Conservation (phyloP, 2,329 filamentous ascomycete genomes). For the Rhynchosporium graminicola region DNA sequence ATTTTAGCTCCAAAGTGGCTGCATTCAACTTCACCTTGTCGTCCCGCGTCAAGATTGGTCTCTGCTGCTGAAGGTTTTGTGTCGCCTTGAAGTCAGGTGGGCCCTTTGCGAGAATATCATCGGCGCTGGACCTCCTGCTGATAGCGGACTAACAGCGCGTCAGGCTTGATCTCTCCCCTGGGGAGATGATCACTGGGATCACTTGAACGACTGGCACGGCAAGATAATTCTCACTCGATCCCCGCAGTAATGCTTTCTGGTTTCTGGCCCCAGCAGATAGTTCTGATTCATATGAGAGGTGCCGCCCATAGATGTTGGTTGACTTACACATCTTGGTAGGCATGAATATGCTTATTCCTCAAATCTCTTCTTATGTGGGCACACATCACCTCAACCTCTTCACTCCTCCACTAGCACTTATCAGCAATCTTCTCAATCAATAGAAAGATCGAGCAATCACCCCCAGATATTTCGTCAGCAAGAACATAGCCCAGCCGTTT, state of each 20-base stretch:
- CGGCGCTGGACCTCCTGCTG: too few relatives aligned
- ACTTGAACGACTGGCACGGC: too few relatives aligned
- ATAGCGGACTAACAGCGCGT: too few relatives aligned
- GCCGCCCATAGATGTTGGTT: too few relatives aligned
- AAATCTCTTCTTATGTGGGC: slow-evolving; percentile 22
- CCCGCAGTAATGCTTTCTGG: background rate
- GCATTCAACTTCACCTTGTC: too few relatives aligned
- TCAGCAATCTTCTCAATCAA: background rate
- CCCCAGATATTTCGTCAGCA: slow-evolving; percentile 25
- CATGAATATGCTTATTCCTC: slow-evolving; percentile 21
- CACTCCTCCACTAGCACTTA: slow-evolving; percentile 22
- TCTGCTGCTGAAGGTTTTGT: too few relatives aligned
- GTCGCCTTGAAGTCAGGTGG: too few relatives aligned
- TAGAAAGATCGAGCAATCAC: slow-evolving; percentile 12
- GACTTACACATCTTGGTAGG: slow-evolving; percentile 24
- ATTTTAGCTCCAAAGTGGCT: too few relatives aligned
- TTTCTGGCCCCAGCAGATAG: slow-evolving; percentile 12
- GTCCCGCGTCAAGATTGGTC: too few relatives aligned
- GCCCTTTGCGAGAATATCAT: too few relatives aligned
- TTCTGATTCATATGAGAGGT: background rate
- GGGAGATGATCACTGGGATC: too few relatives aligned
- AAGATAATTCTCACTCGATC: background rate
- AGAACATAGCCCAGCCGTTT: slow-evolving; percentile 23
- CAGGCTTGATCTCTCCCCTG: too few relatives aligned
- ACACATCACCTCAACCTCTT: slow-evolving; percentile 22